Conservation (phyloP, 2,329 filamentous ascomycete genomes). For the Stachybotrys elegans region DNA sequence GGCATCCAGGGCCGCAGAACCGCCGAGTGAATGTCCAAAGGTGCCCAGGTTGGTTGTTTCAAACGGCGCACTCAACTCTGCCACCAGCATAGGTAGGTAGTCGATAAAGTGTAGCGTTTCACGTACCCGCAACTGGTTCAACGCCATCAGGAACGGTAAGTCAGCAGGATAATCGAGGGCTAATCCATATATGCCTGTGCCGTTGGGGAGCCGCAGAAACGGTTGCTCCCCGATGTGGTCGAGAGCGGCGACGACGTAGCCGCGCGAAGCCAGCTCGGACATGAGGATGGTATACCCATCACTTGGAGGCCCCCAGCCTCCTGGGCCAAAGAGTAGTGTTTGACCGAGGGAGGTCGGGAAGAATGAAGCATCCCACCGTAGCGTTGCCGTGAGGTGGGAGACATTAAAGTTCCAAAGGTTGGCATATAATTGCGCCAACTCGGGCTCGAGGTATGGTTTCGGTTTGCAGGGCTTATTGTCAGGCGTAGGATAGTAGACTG, state of each 20-base stretch:
- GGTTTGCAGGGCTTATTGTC: neutral
- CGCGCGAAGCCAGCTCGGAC: conserved; percentile 9
- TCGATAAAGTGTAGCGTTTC: conserved; percentile 12
- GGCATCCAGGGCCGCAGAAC: conserved; percentile 12
- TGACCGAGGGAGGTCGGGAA: conserved; percentile 2
- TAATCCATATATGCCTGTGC: conserved; percentile 15
- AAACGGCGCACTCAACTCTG: conserved; percentile 10
- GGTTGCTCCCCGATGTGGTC: conserved; percentile 23
- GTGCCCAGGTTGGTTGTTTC: conserved; percentile 12
- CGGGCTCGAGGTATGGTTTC: conserved; percentile 8
- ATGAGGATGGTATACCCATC: conserved; percentile 7
- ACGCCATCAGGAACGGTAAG: neutral
- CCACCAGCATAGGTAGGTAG: conserved; percentile 11
- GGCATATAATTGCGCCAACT: conserved; percentile 6
- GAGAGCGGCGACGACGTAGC: conserved; percentile 18
- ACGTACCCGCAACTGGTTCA: neutral
- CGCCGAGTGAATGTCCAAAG: conserved; percentile 18
- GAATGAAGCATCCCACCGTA: conserved; percentile 7
- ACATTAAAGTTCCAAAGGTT: conserved; percentile 6
- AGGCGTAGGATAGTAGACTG: conserved; percentile 10
- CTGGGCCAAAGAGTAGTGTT: conserved; percentile 9
- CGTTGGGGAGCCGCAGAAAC: conserved; percentile 20
- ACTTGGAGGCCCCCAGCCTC: conserved; percentile 8
- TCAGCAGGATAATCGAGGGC: neutral
- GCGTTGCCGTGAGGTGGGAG: conserved; percentile 7